These are phyloP conservation scores for Akebia trifoliata DNA, from an alignment of 164 flowering plant genomes.

Conservation along the genomic window DNA sequence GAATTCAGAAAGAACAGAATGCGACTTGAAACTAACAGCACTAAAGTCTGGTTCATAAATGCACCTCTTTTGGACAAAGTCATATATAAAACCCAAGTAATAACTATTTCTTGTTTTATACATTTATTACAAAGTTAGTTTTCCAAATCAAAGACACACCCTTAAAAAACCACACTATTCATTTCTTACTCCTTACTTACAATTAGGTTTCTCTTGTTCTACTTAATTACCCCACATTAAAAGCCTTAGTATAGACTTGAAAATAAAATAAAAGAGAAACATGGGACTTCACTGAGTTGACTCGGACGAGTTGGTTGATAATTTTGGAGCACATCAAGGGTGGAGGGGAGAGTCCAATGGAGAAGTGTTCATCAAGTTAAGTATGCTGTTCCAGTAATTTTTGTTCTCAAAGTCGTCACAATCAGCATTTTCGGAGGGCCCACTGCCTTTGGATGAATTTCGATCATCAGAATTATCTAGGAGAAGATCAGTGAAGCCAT, in stretches of 20 bases:
- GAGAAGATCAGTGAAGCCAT: conserved; percentile 23
- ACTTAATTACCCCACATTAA: no score
- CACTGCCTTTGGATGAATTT: conserved; percentile 4
- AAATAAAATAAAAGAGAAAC: no score
- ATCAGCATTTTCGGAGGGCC: conserved; percentile 9
- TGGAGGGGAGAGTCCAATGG: conserved; percentile 58
- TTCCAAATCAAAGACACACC: no score
- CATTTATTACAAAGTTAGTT: no score
- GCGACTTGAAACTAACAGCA: conserved; percentile 17
- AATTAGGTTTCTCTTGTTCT: no score
- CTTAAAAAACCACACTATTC: no score
- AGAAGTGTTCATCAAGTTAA: conserved; percentile 69
- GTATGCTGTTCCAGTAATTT: conserved; percentile 83
- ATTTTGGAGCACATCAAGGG: not conserved
- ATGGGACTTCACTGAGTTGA: not conserved
- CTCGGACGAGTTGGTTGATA: not conserved
- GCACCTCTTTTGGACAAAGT: not conserved
- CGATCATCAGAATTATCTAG: conserved; percentile 9
- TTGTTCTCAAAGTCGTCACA: conserved; percentile 49
- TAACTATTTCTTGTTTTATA: not conserved
- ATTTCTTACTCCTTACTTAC: no score
- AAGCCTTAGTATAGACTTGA: no score
- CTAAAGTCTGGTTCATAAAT: conserved; percentile 14
- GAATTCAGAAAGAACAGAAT: conserved; percentile 5
- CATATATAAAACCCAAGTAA: not conserved